These are phyloP conservation scores for Bodo saltans DNA, from an alignment of 78 protist genomes.

Conservation along the genomic window DNA sequence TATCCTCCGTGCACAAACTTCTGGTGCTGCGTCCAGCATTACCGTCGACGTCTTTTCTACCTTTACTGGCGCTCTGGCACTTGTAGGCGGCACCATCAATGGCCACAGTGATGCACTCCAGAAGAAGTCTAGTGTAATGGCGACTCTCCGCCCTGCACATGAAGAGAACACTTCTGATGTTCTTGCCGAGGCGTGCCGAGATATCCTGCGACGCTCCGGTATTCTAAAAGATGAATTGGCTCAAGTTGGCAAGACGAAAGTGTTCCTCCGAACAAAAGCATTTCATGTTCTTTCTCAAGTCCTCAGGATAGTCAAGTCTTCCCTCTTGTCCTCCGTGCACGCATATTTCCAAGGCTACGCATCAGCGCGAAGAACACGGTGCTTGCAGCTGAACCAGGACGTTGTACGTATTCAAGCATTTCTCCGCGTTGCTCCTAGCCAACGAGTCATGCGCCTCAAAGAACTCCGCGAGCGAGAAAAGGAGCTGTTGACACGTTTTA, in stretches of 20 bases:
- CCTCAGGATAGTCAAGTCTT: neutral
- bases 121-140: no score
- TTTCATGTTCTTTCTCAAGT: neutral
- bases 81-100: no score
- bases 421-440: neutral
- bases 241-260: constrained; percentile 28
- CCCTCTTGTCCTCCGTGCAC: neutral
- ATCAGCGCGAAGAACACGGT: neutral
- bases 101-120: no score
- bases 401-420: neutral
- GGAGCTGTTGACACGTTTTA: no score
- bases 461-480: no score
- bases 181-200: constrained; percentile 40
- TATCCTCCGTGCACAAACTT: neutral
- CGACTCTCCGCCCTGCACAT: no score
- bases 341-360: neutral
- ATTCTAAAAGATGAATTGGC: neutral
- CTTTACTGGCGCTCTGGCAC: no score
- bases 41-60: no score
- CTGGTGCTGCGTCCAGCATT: constrained; percentile 54
- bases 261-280: constrained; percentile 15
- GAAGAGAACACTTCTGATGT: no score
- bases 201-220: neutral
- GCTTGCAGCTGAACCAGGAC: neutral
- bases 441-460: no score